Base-by-base conservation (phyloP, 495 filamentous ascomycete species). In the Entonaema liquescens region DNA sequence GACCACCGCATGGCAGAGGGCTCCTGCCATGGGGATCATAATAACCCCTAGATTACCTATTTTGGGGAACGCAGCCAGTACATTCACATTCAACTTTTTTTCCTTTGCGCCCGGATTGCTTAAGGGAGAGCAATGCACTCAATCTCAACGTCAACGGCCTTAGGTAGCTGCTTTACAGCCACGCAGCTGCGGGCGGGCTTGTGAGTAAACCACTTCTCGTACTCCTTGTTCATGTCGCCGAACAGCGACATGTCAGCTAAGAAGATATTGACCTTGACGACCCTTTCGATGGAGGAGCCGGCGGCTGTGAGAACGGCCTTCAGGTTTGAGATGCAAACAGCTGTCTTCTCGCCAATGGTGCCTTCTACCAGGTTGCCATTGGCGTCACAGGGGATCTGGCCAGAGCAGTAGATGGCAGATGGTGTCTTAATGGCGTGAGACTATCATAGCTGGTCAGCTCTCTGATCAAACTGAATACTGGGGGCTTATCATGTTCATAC, bases 141-240 rank as follows among this genome's bases (percentile, higher is more conserved):
- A 79, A 98, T 97, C 88, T 98, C 95, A 59, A 97, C 89, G 56
- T 89, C 88, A 54, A 94, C 94, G 36, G 89, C 91, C 88, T 97
- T 97, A 59, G 95, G 95, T 70, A 98, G 84, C 83, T 94, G 88
- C 79, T 89, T 88, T 54, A 95, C 95, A 56, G 93, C 95, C 62
- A 98, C 92, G 81, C 95, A 98, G 82, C 92, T 95, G 53, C 95
- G 88, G 29, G 95, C 93, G 17, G 95, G 95, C 86, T 94, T 95
- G 83, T 92, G 90, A 38, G 83, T 82, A 81, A 97, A 95, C 85
- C 89, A 91, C 83, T 92, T 92, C 83, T 90, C 91, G 76, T 97
- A 98, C 78, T 90, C 89, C 68, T 84, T 85, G 82, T 97, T 97
- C 91, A 98, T 93, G 80, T 89, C 83, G 38, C 84, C 89, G 79